These are phyloP conservation scores for Zasmidium angulare DNA, from an alignment of 2,329 filamentous ascomycete species.

Conservation along the genomic window DNA sequence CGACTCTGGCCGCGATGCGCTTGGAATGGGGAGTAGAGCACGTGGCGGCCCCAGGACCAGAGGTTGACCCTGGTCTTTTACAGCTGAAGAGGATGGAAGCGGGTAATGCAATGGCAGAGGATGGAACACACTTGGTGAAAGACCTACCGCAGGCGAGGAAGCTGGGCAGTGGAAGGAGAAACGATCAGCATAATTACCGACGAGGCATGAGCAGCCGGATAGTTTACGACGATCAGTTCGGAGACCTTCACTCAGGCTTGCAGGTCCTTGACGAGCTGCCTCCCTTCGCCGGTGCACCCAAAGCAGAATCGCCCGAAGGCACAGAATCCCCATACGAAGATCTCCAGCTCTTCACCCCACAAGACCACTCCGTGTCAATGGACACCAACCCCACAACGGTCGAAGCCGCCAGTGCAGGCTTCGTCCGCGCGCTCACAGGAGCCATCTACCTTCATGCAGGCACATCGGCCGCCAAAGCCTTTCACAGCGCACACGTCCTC, in stretches of 20 bases:
- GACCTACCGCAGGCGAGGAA: slow-evolving; percentile 29
- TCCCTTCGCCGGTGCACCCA: slow-evolving; percentile 24
- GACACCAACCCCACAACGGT: slow-evolving; percentile 41
- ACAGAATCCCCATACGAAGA: background rate
- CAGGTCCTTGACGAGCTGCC: slow-evolving; percentile 15
- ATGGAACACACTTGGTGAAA: slow-evolving; percentile 29
- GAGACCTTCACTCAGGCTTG: slow-evolving; percentile 54
- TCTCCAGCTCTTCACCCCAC: background rate
- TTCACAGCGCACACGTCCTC: slow-evolving; percentile 81
- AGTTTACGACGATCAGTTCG: slow-evolving; percentile 81
- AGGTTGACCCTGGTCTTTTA: slow-evolving; percentile 87
- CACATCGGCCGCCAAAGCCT: slow-evolving; percentile 72
- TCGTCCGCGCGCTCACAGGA: slow-evolving; percentile 81
- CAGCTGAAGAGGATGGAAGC: slow-evolving; percentile 65
- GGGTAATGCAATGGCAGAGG: slow-evolving; percentile 39
- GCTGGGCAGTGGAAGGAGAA: slow-evolving; percentile 12
- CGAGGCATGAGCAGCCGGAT: slow-evolving; percentile 69
- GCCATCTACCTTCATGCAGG: slow-evolving; percentile 84
- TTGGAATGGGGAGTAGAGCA: slow-evolving; percentile 88
- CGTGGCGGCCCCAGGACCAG: slow-evolving; percentile 81
- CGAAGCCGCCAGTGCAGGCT: slow-evolving; percentile 67
- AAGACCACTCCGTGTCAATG: slow-evolving; percentile 4
- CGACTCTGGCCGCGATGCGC: slow-evolving; percentile 71
- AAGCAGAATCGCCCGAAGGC: slow-evolving; percentile 3
- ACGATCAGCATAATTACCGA: background rate